Percentiles rank a stretch among this genome's conserved stretches.
Evolutionary conservation across 2,329 filamentous ascomycete genomes (phyloP).

Genomic region (Hymenoscyphus scutula): DNA sequence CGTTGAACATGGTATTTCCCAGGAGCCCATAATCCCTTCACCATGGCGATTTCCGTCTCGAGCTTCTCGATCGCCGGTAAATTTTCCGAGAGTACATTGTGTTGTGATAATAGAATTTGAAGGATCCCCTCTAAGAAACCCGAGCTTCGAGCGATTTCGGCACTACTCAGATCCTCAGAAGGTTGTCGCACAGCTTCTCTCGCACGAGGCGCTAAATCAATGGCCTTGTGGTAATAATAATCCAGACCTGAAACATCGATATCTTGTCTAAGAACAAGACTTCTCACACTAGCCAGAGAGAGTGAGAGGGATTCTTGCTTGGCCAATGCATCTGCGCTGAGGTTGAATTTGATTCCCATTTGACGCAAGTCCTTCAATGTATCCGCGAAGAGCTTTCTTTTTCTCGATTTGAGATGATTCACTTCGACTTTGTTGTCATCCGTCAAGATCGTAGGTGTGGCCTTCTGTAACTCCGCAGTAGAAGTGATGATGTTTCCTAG

Average conservation of each 20-base stretch:
- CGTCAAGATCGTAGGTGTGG: constrained; percentile 76
- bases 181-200: constrained; percentile 69
- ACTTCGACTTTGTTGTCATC: constrained; percentile 83
- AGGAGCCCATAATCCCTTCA: constrained; percentile 44
- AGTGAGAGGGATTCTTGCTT: constrained; percentile 69
- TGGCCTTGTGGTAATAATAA: constrained; percentile 73
- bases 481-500: constrained; percentile 64
- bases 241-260: constrained; percentile 49
- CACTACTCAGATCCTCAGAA: constrained; percentile 78
- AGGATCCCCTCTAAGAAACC: constrained; percentile 87
- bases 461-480: constrained; percentile 73
- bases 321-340: constrained; percentile 69
- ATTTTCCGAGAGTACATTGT: constrained; percentile 37
- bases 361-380: constrained; percentile 76
- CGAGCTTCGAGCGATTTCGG: constrained; percentile 75
- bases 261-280: constrained; percentile 34
- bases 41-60: constrained; percentile 26
- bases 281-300: constrained; percentile 60
- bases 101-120: constrained; percentile 60
- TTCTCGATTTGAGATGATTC: constrained; percentile 86
- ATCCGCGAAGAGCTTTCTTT: constrained; percentile 86
- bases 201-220: constrained; percentile 69
- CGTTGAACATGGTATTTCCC: constrained; percentile 24
- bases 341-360: constrained; percentile 87
- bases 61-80: constrained; percentile 22